Conservation (phyloP, 1,284 basidiomycete genomes). For the Singerocomus rubriflavus region DNA sequence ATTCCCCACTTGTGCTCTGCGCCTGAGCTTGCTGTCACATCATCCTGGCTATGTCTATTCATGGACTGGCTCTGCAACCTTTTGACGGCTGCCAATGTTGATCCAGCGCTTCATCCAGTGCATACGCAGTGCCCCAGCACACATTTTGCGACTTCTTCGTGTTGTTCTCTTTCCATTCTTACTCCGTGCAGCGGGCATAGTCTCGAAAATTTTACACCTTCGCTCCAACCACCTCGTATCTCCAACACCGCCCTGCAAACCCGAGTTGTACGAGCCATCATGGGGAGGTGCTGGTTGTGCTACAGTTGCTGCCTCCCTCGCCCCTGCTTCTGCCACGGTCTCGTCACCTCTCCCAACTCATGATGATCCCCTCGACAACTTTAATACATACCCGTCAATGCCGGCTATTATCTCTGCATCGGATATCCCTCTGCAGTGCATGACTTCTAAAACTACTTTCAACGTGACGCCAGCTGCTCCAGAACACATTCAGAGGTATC, state of each 20-base stretch:
- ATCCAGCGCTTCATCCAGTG: background rate
- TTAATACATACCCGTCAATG: background rate
- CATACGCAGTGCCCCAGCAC: background rate
- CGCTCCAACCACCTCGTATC: background rate
- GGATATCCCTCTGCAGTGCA: background rate
- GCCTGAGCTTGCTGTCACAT: too few species aligned
- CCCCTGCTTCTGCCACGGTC: background rate
- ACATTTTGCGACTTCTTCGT: background rate
- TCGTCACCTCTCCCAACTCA: background rate
- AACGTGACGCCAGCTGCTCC: background rate
- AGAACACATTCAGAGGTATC: background rate
- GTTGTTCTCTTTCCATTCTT: background rate
- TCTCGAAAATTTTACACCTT: background rate
- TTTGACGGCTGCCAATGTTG: background rate
- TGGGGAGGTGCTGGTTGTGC: background rate
- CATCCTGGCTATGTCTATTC: too few species aligned
- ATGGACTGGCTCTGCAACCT: too few species aligned
- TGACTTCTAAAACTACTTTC: background rate
- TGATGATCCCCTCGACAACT: background rate
- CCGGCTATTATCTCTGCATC: background rate
- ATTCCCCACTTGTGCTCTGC: too few species aligned
- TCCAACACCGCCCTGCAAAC: background rate
- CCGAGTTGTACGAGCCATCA: background rate
- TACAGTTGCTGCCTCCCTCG: background rate
- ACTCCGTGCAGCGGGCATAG: background rate